These are phyloP conservation scores for Artomyces pyxidatus DNA, from an alignment of 768 basidiomycete genomes.

Conservation along the genomic window DNA sequence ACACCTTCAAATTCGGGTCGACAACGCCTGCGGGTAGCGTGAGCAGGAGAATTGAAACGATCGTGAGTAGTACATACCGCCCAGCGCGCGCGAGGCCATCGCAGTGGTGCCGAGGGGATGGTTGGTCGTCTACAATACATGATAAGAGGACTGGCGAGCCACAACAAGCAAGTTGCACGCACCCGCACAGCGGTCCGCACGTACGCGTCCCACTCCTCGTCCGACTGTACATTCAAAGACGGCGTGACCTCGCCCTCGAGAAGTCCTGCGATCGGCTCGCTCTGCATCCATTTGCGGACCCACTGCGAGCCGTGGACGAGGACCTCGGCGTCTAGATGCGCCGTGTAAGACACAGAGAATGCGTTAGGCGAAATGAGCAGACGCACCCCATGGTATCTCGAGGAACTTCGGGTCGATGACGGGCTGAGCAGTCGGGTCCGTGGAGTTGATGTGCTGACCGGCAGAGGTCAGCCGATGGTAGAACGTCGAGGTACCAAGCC, in stretches of 20 bases:
- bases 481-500: not conserved
- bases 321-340: conserved; percentile 19
- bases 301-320: conserved; percentile 23
- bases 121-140: not conserved
- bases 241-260: not conserved
- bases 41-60: too few relatives aligned
- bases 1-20: conserved; percentile 32
- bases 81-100: conserved; percentile 11
- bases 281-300: conserved; percentile 16
- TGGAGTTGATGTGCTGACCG: conserved; percentile 24
- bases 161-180: not conserved
- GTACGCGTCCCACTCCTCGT: conserved; percentile 12
- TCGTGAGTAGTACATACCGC: too few relatives aligned
- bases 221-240: not conserved
- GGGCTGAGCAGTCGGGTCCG: conserved; percentile 26
- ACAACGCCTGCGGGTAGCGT: conserved; percentile 28
- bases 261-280: conserved; percentile 6
- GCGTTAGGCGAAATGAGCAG: too few relatives aligned
- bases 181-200: not conserved
- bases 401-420: conserved; percentile 38
- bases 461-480: not conserved
- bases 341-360: not conserved
- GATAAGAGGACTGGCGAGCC: not conserved
- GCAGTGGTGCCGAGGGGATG: conserved; percentile 25
- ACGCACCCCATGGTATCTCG: conserved; percentile 9